These are phyloP conservation scores for Acacia melanoxylon DNA, from an alignment of 306 rosid genomes.

Conservation along the genomic window DNA sequence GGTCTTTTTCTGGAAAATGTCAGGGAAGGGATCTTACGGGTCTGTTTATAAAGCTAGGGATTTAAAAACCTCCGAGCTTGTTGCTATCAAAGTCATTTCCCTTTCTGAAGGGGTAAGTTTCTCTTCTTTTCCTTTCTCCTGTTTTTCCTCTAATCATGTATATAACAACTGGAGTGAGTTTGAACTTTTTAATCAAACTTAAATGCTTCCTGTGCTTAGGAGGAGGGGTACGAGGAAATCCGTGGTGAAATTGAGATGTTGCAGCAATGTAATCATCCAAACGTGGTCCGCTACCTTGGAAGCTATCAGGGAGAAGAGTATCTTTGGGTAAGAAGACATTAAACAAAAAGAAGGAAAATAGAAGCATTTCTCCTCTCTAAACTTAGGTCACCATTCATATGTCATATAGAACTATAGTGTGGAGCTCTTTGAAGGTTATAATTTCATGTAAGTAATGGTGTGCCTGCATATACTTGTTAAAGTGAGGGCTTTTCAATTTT, in stretches of 20 bases:
- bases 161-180: background rate
- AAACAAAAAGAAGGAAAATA: background rate
- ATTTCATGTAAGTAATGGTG: slow-evolving; percentile 1
- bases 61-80: slow-evolving; percentile 85
- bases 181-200: slow-evolving; percentile 27
- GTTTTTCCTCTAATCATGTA: slow-evolving; percentile 11
- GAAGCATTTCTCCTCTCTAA: background rate
- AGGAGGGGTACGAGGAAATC: slow-evolving; percentile 98
- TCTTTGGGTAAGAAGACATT: slow-evolving; percentile 76
- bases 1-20: background rate
- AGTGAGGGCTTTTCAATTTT: slow-evolving; percentile 36
- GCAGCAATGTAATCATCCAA: slow-evolving; percentile 97
- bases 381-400: slow-evolving; percentile 4
- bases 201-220: slow-evolving; percentile 50
- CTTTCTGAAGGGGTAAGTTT: slow-evolving; percentile 82
- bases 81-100: slow-evolving; percentile 94
- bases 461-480: slow-evolving; percentile 28
- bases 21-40: slow-evolving; percentile 99
- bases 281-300: slow-evolving; percentile 96
- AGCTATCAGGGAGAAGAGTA: slow-evolving; percentile 99
- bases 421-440: slow-evolving; percentile 11
- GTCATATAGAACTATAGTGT: slow-evolving; percentile 24
- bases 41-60: slow-evolving; percentile 98
- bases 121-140: background rate
- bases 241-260: slow-evolving; percentile 99